Evolutionary conservation across 163 green algal genomes (phyloP).

Genomic region (Coccomyxa subellipsoidea): DNA sequence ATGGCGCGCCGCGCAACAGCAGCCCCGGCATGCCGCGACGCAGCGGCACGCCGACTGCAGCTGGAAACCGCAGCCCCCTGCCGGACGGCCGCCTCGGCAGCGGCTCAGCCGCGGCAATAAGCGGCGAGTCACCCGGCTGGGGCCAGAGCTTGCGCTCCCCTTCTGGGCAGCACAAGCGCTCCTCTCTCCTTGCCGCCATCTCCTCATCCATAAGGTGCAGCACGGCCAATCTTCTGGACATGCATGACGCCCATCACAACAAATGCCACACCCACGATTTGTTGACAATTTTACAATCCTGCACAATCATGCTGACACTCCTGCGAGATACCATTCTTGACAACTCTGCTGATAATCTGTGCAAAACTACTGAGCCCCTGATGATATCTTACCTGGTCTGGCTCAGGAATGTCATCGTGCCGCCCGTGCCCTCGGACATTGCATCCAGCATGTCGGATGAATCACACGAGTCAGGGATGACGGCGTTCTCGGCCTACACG

Average conservation of each 20-base stretch:
- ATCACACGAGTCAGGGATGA: neutral
- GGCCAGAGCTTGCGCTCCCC: neutral
- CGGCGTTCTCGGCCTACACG: conserved; percentile 17
- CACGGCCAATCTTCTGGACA: neutral
- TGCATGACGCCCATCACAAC: neutral
- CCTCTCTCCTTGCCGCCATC: neutral
- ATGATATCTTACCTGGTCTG: no score
- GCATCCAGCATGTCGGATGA: conserved; percentile 10
- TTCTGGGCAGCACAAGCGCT: neutral
- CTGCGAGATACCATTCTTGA: no score
- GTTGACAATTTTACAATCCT: neutral
- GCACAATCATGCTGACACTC: no score
- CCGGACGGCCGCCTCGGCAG: neutral
- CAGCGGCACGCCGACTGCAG: neutral
- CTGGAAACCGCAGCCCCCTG: neutral
- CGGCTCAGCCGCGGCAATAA: neutral
- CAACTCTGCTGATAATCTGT: no score
- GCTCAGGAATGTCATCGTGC: conserved; percentile 15
- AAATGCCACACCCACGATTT: neutral
- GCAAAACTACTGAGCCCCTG: no score
- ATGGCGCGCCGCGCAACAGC: neutral
- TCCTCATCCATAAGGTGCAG: neutral
- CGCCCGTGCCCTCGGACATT: conserved; percentile 7
- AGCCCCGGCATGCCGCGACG: neutral
- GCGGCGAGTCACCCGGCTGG: neutral